Base-by-base conservation (phyloP, 2,329 filamentous ascomycete species). In the Proliferodiscus dingleyae region DNA sequence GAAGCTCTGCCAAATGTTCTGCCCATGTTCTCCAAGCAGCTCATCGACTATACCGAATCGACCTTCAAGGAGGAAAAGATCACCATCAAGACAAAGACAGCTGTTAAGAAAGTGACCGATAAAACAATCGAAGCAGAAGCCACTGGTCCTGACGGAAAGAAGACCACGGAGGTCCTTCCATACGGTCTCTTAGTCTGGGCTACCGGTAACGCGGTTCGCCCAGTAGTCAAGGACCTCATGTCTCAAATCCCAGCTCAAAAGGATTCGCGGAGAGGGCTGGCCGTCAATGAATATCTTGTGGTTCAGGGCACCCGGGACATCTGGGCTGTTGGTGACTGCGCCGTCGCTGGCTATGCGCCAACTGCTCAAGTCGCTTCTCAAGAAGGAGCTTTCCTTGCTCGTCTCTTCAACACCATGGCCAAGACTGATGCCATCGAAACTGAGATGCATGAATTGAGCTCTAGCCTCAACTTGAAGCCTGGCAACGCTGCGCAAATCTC, bases 31-130 rank as follows among this genome's bases (percentile, higher is more conserved):
- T 95, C 89, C 67, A 97, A 97, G 80, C 89, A 95, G 70, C 77
- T 98, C 63, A 97, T 98, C 64, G 93, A 98, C 64, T 98, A 98
- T 77, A 98, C 93, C 59, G 93, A 98, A 73, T 91, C 90, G 70
- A 96, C 91, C 37, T 94, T 98, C 75, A 93, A 95, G 72, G 93
- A 98, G 74, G 93, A 98, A 71, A 90, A 89, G 65, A 98, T 98
- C 65, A 84, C 88, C 60, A 95, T 98, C 71, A 86, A 88, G 70
- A 95, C 93, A 61, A 97, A 97, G 81, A 97, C 93, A 56, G 94
- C 95, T 84, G 93, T 98, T 67, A 97, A 97, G 79, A 90, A 86
- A 52, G 93, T 98, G 49, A 95, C 89, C 24, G 85, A 93, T 61
- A 94, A 87, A 71, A 84, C 81, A 64, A 91, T 98, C 62, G 89